Evolutionary conservation across 2,329 filamentous ascomycete genomes (phyloP).

Genomic region (Fusarium tuaranense): DNA sequence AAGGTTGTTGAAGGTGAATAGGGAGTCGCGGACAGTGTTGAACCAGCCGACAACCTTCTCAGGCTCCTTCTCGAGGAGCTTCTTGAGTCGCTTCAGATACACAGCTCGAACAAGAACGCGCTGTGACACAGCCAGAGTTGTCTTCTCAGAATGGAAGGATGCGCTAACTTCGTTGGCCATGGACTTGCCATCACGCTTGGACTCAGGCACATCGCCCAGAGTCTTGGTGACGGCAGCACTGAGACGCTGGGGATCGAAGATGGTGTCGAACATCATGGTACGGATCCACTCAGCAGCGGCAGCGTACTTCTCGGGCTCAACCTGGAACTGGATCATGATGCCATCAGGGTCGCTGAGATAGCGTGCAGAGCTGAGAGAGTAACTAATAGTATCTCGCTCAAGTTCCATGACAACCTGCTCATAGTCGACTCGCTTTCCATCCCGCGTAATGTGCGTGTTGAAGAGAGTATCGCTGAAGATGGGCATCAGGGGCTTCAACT

Average conservation of each 20-base stretch:
- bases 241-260: slow-evolving; percentile 81
- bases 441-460: slow-evolving; percentile 84
- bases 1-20: slow-evolving; percentile 88
- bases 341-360: slow-evolving; percentile 84
- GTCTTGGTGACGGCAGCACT: slow-evolving; percentile 80
- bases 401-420: slow-evolving; percentile 93
- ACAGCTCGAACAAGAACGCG: slow-evolving; percentile 87
- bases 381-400: slow-evolving; percentile 91
- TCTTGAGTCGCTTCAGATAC: slow-evolving; percentile 87
- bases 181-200: slow-evolving; percentile 84
- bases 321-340: slow-evolving; percentile 83
- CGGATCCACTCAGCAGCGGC: slow-evolving; percentile 86
- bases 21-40: slow-evolving; percentile 77
- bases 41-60: slow-evolving; percentile 81
- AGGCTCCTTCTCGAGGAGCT: slow-evolving; percentile 81
- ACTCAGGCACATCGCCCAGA: slow-evolving; percentile 90
- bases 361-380: slow-evolving; percentile 76
- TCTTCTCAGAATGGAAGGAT: slow-evolving; percentile 83
- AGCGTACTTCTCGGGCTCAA: slow-evolving; percentile 89
- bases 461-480: slow-evolving; percentile 95
- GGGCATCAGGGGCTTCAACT: slow-evolving; percentile 84
- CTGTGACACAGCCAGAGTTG: slow-evolving; percentile 81
- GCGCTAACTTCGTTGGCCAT: slow-evolving; percentile 76
- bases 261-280: slow-evolving; percentile 86
- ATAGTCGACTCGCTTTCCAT: slow-evolving; percentile 84